Evolutionary conservation across 1,139 yeast genomes (phyloP).

Genomic region (Meyerozyma carpophila): DNA sequence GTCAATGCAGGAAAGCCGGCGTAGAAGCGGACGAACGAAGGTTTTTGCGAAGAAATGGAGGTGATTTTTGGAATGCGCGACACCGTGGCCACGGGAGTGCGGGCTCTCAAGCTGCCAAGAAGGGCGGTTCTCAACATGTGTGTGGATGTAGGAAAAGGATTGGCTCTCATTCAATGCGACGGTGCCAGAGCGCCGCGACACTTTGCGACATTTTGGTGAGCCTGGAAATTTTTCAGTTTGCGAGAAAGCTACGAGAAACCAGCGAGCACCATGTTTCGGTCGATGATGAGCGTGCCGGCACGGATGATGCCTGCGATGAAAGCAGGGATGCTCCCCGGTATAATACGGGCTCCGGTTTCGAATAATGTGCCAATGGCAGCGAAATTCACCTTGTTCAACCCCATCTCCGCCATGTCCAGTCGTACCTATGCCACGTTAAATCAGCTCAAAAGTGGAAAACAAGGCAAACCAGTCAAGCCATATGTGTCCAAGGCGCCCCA

Average conservation of each 20-base stretch:
- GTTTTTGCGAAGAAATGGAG: constrained; percentile 11
- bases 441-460: constrained; percentile 65
- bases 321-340: not conserved
- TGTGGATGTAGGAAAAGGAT: not conserved
- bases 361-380: not conserved
- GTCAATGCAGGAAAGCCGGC: constrained; percentile 63
- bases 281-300: not conserved
- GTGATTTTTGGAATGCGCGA: constrained; percentile 12
- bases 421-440: constrained; percentile 56
- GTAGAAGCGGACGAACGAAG: constrained; percentile 38
- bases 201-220: constrained; percentile 2
- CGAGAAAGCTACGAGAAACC: not conserved
- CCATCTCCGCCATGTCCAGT: not conserved
- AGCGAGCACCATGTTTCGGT: not conserved
- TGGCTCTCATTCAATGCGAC: not conserved
- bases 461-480: constrained; percentile 47
- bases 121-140: constrained; percentile 9
- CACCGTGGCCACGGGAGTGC: constrained; percentile 9
- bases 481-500: constrained; percentile 66
- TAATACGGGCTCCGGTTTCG: not conserved
- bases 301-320: not conserved
- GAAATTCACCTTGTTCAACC: not conserved
- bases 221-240: constrained; percentile 1
- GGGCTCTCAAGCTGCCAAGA: constrained; percentile 23
- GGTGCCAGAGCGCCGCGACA: not conserved